Base-by-base conservation (phyloP, 371 early-diverging fungal species). In the Paraphysoderma sedebokerense region DNA sequence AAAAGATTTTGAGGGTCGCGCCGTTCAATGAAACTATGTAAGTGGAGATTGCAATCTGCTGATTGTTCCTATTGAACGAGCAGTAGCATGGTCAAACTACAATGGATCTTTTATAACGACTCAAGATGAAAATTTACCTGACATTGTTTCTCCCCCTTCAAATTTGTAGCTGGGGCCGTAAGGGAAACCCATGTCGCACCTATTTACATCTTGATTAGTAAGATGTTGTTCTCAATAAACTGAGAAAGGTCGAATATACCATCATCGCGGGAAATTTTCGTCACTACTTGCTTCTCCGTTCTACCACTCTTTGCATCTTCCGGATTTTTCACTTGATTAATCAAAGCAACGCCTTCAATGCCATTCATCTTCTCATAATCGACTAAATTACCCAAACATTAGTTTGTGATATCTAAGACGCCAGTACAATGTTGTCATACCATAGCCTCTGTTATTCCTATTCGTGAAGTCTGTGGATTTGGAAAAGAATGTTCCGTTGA, bases 361-460 rank as follows among this genome's bases (percentile, higher is more conserved):
- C 87, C 92, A 44, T 81, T 79, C 73, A 92, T 79, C 53, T 83
- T 84, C 58, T 92, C 93, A 65, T 86, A 89, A 54, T 97, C 97
- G 5, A 93, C 92, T 48, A 82, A 71, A n/a, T n/a, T n/a, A n/a
- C n/a, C n/a, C n/a, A n/a, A n/a, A n/a, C n/a, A n/a, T n/a, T n/a
- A n/a, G n/a, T n/a, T n/a, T n/a, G n/a, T n/a, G n/a, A n/a, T n/a
- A n/a, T n/a, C n/a, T n/a, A n/a, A n/a, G n/a, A n/a, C n/a, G n/a
- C n/a, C n/a, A n/a, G n/a, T n/a, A n/a, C n/a, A n/a, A n/a, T n/a
- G n/a, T n/a, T n/a, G n/a, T n/a, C n/a, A n/a, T n/a, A n/a, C n/a
- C n/a, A n/a, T n/a, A n/a, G 22, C 92, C 92, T 26, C 54, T 47
- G 11, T 69, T 70, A 37, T 86, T 80, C 31, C 63, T 44, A 52